Conservation (phyloP, 139 green algal genomes). For the Picochlorum sp. region DNA sequence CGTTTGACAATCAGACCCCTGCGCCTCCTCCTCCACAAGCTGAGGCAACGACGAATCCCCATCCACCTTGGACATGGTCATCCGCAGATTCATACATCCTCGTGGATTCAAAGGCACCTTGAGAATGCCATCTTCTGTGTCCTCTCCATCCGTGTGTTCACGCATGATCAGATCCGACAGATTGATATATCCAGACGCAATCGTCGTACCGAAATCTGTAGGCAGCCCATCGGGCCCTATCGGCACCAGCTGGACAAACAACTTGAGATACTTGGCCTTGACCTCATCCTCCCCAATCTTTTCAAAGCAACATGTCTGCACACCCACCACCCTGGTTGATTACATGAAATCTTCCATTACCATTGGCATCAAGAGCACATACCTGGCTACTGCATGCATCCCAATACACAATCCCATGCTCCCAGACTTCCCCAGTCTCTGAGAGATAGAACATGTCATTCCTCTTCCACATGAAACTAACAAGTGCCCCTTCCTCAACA, state of each 20-base stretch:
- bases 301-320: neutral
- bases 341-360: too few species aligned
- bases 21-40: too few species aligned
- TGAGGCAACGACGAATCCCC: too few species aligned
- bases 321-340: too few species aligned
- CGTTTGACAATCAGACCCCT: too few species aligned
- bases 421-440: slow-evolving; percentile 7
- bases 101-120: too few species aligned
- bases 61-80: too few species aligned
- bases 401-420: slow-evolving; percentile 12
- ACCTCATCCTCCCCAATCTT: neutral
- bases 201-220: neutral
- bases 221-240: slow-evolving; percentile 1
- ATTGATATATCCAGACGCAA: neutral
- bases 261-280: neutral
- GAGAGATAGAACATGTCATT: slow-evolving; percentile 7
- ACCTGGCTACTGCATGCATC: slow-evolving; percentile 8
- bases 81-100: too few species aligned
- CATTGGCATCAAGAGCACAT: neutral
- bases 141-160: too few species aligned
- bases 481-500: neutral
- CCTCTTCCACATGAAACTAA: slow-evolving; percentile 12
- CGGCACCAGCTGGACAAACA: neutral
- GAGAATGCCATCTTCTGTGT: too few species aligned
- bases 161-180: neutral